Evolutionary conservation across 352 stramenopile genomes (phyloP), one percentile per base, ranked within the genome.

Genomic region (Poterioochromonas sp.): DNA sequence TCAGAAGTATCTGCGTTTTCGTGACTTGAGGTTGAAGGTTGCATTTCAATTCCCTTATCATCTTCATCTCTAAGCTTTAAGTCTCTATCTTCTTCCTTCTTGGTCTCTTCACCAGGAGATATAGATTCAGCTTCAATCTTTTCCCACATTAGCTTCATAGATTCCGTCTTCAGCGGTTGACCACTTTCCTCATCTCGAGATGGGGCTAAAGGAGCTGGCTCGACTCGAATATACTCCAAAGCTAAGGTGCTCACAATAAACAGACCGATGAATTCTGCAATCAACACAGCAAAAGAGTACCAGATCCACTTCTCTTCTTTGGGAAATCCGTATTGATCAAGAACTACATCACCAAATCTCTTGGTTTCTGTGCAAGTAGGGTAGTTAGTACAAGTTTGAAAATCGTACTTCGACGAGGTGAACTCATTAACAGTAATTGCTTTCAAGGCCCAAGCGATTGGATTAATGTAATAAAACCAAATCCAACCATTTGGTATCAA

Each of bases 401-500:
- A 62, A 51, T 79, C 68, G 73, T 80, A 62, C 15, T 68, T 34
- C 5, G 58, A 39, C 15, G 58, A 18, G 5, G 5, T 68, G 11
- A 68, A 76, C 41, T 81, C 40, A 51, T 80, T 80, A 2, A 71
- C 49, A 5, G 68, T 68, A 8, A 81, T 20, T 2, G 8, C 40
- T 26, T 71, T 43, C 40, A 81, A 37, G 5, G 37, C 68, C 62
- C 43, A 78, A 2, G 78, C n/a, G n/a, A 81, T 20, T 18, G 88
- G 88, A 76, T 91, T 85, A 54, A 91, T 76, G 82, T 83, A 92
- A 58, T 58, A 58, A 26, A 58, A 58, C 47, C 47, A 58, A 15
- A 26, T 26, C 47, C 47, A 58, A 26, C 86, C 88, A 49, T 58
- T 26, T 15, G 15, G 15, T 15, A 58, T 58, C 47, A 58, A 58